Percentiles rank a stretch among this genome's conserved stretches.
phyloP scores from a whole-genome alignment of 768 basidiomycete species.

The Auricularia sp. region DNA sequence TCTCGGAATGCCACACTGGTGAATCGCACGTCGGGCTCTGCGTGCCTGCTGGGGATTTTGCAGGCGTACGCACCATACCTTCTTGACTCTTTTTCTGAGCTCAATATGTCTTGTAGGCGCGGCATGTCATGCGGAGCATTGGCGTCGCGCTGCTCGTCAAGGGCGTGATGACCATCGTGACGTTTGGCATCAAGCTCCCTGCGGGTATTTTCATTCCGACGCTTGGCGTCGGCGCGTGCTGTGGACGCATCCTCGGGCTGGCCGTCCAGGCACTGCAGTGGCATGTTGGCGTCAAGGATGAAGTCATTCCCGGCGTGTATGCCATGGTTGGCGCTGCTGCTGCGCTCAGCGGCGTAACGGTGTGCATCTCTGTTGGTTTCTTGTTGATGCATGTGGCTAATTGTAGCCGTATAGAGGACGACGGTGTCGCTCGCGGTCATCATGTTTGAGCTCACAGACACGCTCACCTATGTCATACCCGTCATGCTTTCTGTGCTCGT shows the following conservation, averaged over 20 bases:
- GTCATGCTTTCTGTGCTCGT: conserved; percentile 79
- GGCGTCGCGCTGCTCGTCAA: conserved; percentile 75
- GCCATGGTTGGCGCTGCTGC: conserved; percentile 95
- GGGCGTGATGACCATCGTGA: conserved; percentile 69
- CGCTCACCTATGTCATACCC: conserved; percentile 83
- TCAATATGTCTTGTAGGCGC: conserved; percentile 29
- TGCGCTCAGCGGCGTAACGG: conserved; percentile 89
- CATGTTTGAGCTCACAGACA: conserved; percentile 90
- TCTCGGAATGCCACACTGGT: conserved; percentile 69
- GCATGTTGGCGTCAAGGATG: conserved; percentile 58
- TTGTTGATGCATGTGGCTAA: conserved; percentile 4
- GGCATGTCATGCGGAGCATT: conserved; percentile 56
- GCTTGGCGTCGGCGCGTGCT: conserved; percentile 89
- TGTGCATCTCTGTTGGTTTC: conserved; percentile 29
- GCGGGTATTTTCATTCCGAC: conserved; percentile 97
- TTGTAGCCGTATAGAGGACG: conserved; percentile 43
- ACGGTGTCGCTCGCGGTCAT: conserved; percentile 94
- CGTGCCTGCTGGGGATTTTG: conserved; percentile 41
- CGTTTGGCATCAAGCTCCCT: conserved; percentile 86
- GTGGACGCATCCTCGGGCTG: conserved; percentile 80
- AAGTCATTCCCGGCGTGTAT: conserved; percentile 84
- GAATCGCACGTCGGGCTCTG: conserved; percentile 62
- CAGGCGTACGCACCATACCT: conserved; percentile 12
- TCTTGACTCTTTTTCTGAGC: background rate
- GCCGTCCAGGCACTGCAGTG: conserved; percentile 66